Evolutionary conservation across 495 filamentous ascomycete genomes (phyloP), one percentile per base, ranked within the genome.

Genomic region (Annulohypoxylon moriforme): DNA sequence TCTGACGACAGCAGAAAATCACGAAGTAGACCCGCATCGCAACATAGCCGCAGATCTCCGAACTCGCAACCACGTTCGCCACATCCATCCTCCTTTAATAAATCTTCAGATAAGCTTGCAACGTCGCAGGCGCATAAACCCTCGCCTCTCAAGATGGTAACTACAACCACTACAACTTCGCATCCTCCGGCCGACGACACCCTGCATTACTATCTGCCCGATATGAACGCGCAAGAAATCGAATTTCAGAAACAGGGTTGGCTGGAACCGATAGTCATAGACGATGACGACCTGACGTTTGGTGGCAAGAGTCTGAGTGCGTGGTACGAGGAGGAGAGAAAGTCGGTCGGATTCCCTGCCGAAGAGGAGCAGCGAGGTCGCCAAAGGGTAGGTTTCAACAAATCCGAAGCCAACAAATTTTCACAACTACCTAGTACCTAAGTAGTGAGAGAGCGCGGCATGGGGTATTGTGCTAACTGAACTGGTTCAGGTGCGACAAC

Each of bases 271-370:
- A 86, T 83, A 47, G 81, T 81, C 52, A 88, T 88, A 73, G 85
- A 88, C 27, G 86, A 88, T 69, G 82, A 84, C 25, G 86, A 88
- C 68, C 75, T 88, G 29, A 88, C 81, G 80, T 88, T 87, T 59
- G 84, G 85, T 42, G 86, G 86, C 46, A 87, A 88, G 78, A 81
- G 85, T 24, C 60, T 88, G 40, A 85, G 85, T 75, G 72, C 83
- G 9, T 85, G 85, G 80, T 86, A 87, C 69, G 86, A 88, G 74
- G 85, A 87, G 73, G 85, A 86, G 50, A 73, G 82, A 10, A 78
- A 77, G 47, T 70, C 78, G 55, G 57, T 80, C 20, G 79, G 78
- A 73, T 73, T 50, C 67, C 72, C 79, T 14, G 79, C 77, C 4
- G 81, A 84, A 57, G 80, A 84, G 66, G 81, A 85, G 70, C 75